Percentiles rank a stretch among this genome's conserved stretches.
phyloP scores from a whole-genome alignment of 148 eudicot species.

The Rhododendron henanense region DNA sequence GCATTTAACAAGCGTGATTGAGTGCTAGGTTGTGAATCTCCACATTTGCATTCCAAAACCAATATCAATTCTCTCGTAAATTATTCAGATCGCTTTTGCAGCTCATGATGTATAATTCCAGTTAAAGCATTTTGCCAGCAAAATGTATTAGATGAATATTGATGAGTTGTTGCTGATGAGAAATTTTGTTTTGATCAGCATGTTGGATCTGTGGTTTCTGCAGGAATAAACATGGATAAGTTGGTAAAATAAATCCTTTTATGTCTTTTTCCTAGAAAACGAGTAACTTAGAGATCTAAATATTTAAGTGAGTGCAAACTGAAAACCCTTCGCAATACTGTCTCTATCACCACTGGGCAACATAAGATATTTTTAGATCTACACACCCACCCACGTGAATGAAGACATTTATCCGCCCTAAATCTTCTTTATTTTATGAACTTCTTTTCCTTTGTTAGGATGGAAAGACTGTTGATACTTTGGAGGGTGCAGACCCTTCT shows the following conservation, averaged over 20 bases:
- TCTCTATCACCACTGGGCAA: not conserved
- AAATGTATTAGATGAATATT: not conserved
- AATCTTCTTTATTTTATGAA: not conserved
- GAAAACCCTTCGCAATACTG: not conserved
- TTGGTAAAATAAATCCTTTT: not conserved
- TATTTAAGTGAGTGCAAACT: not conserved
- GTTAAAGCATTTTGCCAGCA: not conserved
- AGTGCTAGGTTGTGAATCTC: not conserved
- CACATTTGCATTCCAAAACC: not conserved
- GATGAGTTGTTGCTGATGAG: not conserved
- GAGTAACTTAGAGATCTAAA: not conserved
- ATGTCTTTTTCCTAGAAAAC: not conserved
- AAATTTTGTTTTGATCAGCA: not conserved
- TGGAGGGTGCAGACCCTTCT: constrained; percentile 97
- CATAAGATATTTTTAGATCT: not conserved
- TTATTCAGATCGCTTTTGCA: not conserved
- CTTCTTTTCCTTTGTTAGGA: constrained; percentile 38
- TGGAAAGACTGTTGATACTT: constrained; percentile 76
- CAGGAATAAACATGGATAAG: not conserved
- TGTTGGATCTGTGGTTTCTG: not conserved
- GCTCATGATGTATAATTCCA: not conserved
- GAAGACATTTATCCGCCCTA: not conserved
- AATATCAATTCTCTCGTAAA: not conserved
- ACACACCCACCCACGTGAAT: not conserved
- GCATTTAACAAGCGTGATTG: not conserved